Base-by-base conservation (phyloP, 2,329 filamentous ascomycete genomes). In the Cytospora piceae region DNA sequence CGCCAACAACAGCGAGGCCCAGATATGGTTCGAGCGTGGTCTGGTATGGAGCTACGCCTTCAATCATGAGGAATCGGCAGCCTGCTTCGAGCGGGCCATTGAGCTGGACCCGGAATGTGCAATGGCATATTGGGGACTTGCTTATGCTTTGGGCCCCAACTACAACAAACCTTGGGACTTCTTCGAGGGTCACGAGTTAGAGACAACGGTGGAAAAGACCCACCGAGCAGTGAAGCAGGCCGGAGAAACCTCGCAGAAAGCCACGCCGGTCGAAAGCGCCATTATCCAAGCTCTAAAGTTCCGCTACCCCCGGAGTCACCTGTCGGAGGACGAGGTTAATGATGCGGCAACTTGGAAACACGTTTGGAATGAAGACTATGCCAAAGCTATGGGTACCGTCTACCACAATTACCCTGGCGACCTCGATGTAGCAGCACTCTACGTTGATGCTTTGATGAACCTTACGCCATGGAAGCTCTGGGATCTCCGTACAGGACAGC, bases 111-210 rank as follows among this genome's bases (percentile, higher is more conserved):
- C 77, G 0, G 68, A 74, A 2, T 90, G 85, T 65, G 82, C 83
- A 34, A 86, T 91, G 80, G 88, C 86, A 3, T 84, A 89, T 71
- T 92, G 89, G 89, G 89, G 89, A 0, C 76, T 90, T 5, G 87
- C 91, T 0, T 93, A 90, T 73, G 81, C 88, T 1, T 77, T 91
- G 0, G 91, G 91, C 0, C 91, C 91, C 4, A 93, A 94, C 72
- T 88, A 88, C 75, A 86, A 94, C 78, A 92, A 93, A 72, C 87
- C 90, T 0, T 93, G 91, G 91, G 83, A 86, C 32, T 81, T 86
- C 29, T 92, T 93, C 69, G 89, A 90, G 62, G 76, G 81, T 0
- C 76, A 80, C 0, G 90, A 93, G 69, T 78, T 89, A 5, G 75
- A 79, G 14, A 74, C 72, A 0, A 84, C 81, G 0, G 77, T 90